Percentiles rank a stretch among this genome's conserved stretches.
phyloP scores from a whole-genome alignment of 345 rosid genomes.

The Raphanus raphanistrum region DNA sequence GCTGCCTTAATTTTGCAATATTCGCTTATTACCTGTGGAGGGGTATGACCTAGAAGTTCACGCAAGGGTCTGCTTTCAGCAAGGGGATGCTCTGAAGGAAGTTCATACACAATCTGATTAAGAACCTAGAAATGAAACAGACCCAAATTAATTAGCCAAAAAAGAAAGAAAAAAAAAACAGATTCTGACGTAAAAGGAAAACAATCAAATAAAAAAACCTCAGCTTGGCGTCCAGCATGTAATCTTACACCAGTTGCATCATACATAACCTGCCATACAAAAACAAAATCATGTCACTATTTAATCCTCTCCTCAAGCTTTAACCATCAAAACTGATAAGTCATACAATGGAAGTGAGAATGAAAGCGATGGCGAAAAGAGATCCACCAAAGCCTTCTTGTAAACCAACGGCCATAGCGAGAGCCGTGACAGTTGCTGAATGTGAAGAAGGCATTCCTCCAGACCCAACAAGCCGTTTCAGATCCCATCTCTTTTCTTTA shows the following conservation, averaged over 20 bases:
- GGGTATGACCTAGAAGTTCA: conserved; percentile 92
- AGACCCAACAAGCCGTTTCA: conserved; percentile 74
- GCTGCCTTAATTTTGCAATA: not conserved
- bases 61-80: conserved; percentile 79
- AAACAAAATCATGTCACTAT: not conserved
- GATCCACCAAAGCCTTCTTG: conserved; percentile 78
- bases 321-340: not conserved
- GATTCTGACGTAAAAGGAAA: not conserved
- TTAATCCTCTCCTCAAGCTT: not conserved
- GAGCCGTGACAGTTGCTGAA: conserved; percentile 78
- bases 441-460: conserved; percentile 99
- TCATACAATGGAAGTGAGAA: conserved; percentile 75
- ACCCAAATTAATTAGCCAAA: not conserved
- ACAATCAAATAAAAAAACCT: conserved; percentile 46
- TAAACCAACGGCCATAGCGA: conserved; percentile 67
- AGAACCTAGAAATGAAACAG: conserved; percentile 52
- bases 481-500: conserved; percentile 66
- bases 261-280: conserved; percentile 67
- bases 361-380: conserved; percentile 56
- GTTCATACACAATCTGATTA: conserved; percentile 91
- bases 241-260: conserved; percentile 88
- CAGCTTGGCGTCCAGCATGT: conserved; percentile 95
- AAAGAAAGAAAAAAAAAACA: not conserved
- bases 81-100: conserved; percentile 92
- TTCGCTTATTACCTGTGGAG: conserved; percentile 68